Percentiles rank a stretch among this genome's conserved stretches.
Evolutionary conservation across 1,139 yeast genomes (phyloP).

Genomic region (Sugiyamaella castrensis): DNA sequence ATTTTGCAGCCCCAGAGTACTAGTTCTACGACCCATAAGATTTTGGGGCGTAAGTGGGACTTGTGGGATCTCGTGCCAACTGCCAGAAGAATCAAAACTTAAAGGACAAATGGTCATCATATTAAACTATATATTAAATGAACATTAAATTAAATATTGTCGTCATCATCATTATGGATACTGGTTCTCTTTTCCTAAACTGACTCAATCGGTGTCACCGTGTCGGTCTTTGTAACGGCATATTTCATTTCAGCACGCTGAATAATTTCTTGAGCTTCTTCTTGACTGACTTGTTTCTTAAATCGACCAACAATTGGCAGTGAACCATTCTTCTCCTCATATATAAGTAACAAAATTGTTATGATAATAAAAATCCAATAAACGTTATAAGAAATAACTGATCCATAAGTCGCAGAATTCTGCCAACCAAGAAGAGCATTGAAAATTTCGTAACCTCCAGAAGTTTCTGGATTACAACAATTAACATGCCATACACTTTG

Average conservation of each 20-base stretch:
- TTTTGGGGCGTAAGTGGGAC: neutral
- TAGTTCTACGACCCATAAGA: neutral
- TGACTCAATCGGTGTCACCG: no score
- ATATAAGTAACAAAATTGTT: conserved; percentile 49
- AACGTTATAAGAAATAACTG: conserved; percentile 68
- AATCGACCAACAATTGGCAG: conserved; percentile 29
- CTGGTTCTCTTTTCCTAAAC: neutral
- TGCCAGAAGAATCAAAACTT: neutral
- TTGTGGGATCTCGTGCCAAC: neutral
- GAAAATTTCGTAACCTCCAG: conserved; percentile 90
- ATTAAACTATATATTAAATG: conserved; percentile 10
- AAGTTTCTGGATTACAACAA: conserved; percentile 89
- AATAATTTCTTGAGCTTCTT: conserved; percentile 34
- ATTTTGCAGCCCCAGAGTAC: neutral
- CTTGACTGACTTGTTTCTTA: conserved; percentile 27
- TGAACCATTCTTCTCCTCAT: conserved; percentile 53
- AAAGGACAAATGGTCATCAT: conserved; percentile 4
- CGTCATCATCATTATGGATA: conserved; percentile 9
- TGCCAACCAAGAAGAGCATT: conserved; percentile 96
- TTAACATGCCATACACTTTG: conserved; percentile 92
- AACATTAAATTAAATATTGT: conserved; percentile 7
- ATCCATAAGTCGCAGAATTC: conserved; percentile 90
- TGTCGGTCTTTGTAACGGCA: conserved; percentile 7
- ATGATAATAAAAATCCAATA: conserved; percentile 71
- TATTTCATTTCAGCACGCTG: conserved; percentile 31